phyloP scores from a whole-genome alignment of 1,139 yeast genomes.

The Hyphopichia wangnamkhiaoensis region DNA sequence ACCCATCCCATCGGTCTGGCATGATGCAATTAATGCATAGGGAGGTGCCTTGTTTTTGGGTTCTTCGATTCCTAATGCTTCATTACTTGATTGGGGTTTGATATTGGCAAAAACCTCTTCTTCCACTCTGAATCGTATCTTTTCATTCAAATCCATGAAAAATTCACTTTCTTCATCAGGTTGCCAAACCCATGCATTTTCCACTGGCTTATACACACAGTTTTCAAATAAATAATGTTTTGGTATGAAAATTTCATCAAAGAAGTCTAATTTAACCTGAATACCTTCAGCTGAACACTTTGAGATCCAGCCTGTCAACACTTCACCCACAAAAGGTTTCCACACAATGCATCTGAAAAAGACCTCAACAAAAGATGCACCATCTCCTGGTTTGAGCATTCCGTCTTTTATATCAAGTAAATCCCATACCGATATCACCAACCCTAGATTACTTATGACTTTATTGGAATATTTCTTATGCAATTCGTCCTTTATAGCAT shows the following conservation, averaged over 20 bases:
- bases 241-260: constrained; percentile 90
- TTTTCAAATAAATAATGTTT: constrained; percentile 77
- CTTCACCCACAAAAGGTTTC: constrained; percentile 93
- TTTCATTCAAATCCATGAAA: constrained; percentile 86
- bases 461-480: constrained; percentile 84
- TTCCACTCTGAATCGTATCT: constrained; percentile 86
- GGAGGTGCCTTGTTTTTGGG: constrained; percentile 56
- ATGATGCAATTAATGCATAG: constrained; percentile 83
- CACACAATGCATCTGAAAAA: constrained; percentile 77
- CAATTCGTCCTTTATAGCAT: constrained; percentile 76
- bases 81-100: constrained; percentile 70
- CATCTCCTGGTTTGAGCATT: constrained; percentile 91
- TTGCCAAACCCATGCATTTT: constrained; percentile 95
- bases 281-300: constrained; percentile 87
- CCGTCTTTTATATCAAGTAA: constrained; percentile 81
- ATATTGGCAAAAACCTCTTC: constrained; percentile 82
- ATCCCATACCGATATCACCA: constrained; percentile 85
- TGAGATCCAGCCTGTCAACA: constrained; percentile 91
- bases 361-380: constrained; percentile 79
- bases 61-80: constrained; percentile 34
- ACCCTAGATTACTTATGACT: constrained; percentile 78
- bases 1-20: constrained; percentile 97
- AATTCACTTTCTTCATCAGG: constrained; percentile 72
- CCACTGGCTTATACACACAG: constrained; percentile 66
- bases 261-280: constrained; percentile 79